Percentiles rank a stretch among this genome's conserved stretches.
phyloP scores from a whole-genome alignment of 2,329 filamentous ascomycete species.

The Nigrospora osmanthi region DNA sequence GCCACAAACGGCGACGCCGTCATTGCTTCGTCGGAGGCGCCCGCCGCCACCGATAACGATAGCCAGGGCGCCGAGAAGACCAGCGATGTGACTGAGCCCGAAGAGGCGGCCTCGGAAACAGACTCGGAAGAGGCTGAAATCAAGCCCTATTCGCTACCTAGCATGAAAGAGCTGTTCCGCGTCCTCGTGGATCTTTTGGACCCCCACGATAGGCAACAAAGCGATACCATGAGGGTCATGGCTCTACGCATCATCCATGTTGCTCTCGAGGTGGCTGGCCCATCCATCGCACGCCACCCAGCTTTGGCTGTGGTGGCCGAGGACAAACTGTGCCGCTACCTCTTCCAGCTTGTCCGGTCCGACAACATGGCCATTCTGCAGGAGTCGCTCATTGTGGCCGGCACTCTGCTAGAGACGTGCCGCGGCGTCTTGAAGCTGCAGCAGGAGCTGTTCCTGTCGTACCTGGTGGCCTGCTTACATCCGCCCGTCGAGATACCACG shows the following conservation, averaged over 20 bases:
- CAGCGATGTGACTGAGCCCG: conserved; percentile 15
- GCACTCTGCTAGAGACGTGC: conserved; percentile 85
- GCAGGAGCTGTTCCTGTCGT: conserved; percentile 92
- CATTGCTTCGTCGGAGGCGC: conserved; percentile 42
- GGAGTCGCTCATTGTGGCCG: conserved; percentile 85
- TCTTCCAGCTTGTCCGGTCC: conserved; percentile 93
- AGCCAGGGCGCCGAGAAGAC: conserved; percentile 31
- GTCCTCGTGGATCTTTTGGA: conserved; percentile 91
- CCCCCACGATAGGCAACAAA: conserved; percentile 86
- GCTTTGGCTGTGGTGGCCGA: conserved; percentile 81
- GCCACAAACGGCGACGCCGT: conserved; percentile 58
- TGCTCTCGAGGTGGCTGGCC: conserved; percentile 89
- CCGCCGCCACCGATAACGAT: conserved; percentile 14
- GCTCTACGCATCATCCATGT: conserved; percentile 95
- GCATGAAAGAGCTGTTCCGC: conserved; percentile 87
- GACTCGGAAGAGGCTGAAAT: conserved; percentile 41
- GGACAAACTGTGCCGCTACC: conserved; percentile 84
- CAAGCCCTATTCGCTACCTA: conserved; percentile 86
- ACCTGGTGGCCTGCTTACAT: conserved; percentile 88
- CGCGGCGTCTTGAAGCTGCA: conserved; percentile 87
- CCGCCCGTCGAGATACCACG: conserved; percentile 89
- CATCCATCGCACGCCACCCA: conserved; percentile 88
- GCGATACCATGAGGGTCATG: conserved; percentile 95
- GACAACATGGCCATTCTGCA: conserved; percentile 95
- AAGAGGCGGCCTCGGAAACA: conserved; percentile 18